Base-by-base conservation (phyloP, 768 basidiomycete species). In the Tricholoma furcatifolium region DNA sequence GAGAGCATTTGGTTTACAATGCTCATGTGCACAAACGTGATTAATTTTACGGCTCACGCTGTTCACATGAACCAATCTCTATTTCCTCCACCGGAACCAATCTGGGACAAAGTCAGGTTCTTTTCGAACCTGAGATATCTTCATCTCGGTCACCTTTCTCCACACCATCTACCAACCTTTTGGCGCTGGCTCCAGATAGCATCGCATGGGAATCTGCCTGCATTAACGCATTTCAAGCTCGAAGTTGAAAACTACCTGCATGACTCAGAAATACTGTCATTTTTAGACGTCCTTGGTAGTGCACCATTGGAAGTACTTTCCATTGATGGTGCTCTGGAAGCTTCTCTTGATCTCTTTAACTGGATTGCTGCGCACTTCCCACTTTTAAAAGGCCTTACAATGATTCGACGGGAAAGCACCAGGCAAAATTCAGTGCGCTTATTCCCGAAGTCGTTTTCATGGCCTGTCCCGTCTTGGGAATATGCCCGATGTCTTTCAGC, bases 401-500 rank as follows among this genome's bases (percentile, higher is more conserved):
- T 50, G 20, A 11, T 27, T 18, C 43, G 36, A 11, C 54, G 48
- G 14, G 48, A 31, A 9, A 50, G 48, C 30, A 38, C 24, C 14
- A 36, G 43, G 15, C 49, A 50, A n/a, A 17, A n/a, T n/a, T n/a
- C n/a, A n/a, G n/a, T n/a, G n/a, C n/a, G n/a, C 7, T 1, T 18
- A 11, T 4, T 7, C 27, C 27, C 35, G 4, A 50, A 21, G 20
- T 31, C 35, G 9, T 6, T 17, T 14, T 3, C 12, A 4, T 54
- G 53, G 53, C 47, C 53, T 7, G 11, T 43, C 17, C 53, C 53
- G 17, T 36, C 2, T 14, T 54, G 53, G 47, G 34, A 49, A 40
- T 54, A 54, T n/a, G 47, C 53, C 7, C 15, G 27, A 15, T 27
- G 42, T 20, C 38, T 50, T 15, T 31, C 41, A 3, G 34, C 34